Conservation (phyloP, 192 early-diverging fungal species). For the Coemansia sp. region DNA sequence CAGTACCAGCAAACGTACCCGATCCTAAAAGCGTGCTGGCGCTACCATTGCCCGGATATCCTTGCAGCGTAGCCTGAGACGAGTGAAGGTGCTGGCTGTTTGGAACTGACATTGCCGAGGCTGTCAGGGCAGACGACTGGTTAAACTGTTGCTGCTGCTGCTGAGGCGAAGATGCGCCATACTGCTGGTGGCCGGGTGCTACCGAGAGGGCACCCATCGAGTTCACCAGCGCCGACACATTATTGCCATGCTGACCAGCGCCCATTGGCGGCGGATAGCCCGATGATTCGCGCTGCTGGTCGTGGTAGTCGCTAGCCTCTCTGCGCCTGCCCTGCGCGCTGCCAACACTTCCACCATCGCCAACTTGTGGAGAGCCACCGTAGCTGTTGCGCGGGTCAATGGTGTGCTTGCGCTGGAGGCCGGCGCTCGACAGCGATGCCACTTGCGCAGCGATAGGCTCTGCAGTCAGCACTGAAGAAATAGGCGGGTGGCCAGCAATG, state of each 20-base stretch:
- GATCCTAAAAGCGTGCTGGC: slow-evolving; percentile 15
- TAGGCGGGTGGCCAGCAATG: slow-evolving; percentile 18
- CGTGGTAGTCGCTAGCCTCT: slow-evolving; percentile 12
- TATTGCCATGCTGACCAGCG: slow-evolving; percentile 12
- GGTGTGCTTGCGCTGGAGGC: slow-evolving; percentile 11
- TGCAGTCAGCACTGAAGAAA: slow-evolving; percentile 24
- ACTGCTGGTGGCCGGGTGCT: neutral
- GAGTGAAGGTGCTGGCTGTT: slow-evolving; percentile 17
- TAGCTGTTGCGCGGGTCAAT: slow-evolving; percentile 10
- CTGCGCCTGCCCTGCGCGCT: slow-evolving; percentile 12
- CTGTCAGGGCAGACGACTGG: slow-evolving; percentile 14
- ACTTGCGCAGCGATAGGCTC: slow-evolving; percentile 15
- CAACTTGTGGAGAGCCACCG: slow-evolving; percentile 6
- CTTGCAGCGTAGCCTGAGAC: slow-evolving; percentile 16
- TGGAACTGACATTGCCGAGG: slow-evolving; percentile 14
- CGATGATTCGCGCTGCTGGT: slow-evolving; percentile 14
- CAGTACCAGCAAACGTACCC: neutral
- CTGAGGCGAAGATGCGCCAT: neutral
- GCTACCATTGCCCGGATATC: slow-evolving; percentile 3
- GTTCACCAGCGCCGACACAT: slow-evolving; percentile 29
- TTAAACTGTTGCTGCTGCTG: slow-evolving; percentile 10
- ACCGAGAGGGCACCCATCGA: slow-evolving; percentile 47
- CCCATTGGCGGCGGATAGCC: slow-evolving; percentile 11
- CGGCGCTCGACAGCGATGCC: neutral
- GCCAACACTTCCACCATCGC: slow-evolving; percentile 1